A percentile compares a stretch with the other conserved stretches of the same genome.
phyloP scores from a whole-genome alignment of 306 rosid genomes.

The Aeschynomene evenia region DNA sequence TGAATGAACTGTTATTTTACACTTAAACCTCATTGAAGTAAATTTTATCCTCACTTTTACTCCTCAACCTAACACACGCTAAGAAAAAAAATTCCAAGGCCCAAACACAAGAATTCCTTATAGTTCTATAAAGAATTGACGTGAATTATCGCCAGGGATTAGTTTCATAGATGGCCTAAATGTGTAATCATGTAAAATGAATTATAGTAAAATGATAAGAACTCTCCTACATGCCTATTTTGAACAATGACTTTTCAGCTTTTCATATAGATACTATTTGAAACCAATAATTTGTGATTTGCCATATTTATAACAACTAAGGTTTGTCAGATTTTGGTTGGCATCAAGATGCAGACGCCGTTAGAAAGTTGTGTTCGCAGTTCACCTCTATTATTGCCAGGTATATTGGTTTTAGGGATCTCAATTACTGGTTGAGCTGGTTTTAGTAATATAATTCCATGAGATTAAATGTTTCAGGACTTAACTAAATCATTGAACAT shows the following conservation, averaged over 20 bases:
- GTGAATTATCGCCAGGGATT: background rate
- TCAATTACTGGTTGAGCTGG: background rate
- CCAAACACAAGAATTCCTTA: background rate
- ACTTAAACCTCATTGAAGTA: no score
- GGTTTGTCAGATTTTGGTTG: background rate
- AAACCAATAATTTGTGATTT: slow-evolving; percentile 8
- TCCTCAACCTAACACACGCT: no score
- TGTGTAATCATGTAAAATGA: slow-evolving; percentile 5
- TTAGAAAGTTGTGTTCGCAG: slow-evolving; percentile 40
- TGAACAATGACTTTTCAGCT: background rate
- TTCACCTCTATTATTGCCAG: slow-evolving; percentile 44
- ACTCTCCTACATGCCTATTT: background rate
- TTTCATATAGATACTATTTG: background rate
- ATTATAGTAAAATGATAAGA: background rate
- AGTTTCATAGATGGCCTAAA: background rate
- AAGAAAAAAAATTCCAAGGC: background rate
- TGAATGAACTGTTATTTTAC: no score
- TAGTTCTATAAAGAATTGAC: background rate
- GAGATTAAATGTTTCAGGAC: slow-evolving; percentile 2
- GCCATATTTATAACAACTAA: slow-evolving; percentile 2
- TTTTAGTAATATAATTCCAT: background rate
- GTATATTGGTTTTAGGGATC: slow-evolving; percentile 31
- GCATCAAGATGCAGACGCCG: slow-evolving; percentile 31
- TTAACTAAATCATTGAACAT: slow-evolving; percentile 1
- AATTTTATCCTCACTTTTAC: no score